Conservation (phyloP, 2,329 filamentous ascomycete species). For the Penicillium italicum region DNA sequence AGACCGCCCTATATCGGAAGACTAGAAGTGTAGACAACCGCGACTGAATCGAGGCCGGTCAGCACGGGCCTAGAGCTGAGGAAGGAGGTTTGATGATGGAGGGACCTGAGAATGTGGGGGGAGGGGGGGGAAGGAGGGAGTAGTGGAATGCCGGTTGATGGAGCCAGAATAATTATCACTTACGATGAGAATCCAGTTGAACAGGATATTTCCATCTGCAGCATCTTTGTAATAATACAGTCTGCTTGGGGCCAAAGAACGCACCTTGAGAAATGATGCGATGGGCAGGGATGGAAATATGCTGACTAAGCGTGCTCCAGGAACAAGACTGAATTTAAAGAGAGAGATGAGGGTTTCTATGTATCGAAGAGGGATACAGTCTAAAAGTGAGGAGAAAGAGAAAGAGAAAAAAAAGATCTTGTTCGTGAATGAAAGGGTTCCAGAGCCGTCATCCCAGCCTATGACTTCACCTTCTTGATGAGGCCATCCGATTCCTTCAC, state of each 20-base stretch:
- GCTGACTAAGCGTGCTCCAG: slow-evolving; percentile 2
- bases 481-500: slow-evolving; percentile 46
- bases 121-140: slow-evolving; percentile 16
- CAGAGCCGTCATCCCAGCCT: not conserved
- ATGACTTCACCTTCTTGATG: slow-evolving; percentile 39
- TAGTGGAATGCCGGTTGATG: slow-evolving; percentile 4
- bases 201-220: slow-evolving; percentile 25
- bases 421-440: not conserved
- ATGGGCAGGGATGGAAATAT: slow-evolving; percentile 2
- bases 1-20: slow-evolving; percentile 29
- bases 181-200: slow-evolving; percentile 28
- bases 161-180: slow-evolving; percentile 16
- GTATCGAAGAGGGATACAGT: not conserved
- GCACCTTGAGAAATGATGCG: slow-evolving; percentile 6
- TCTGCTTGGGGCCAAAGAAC: slow-evolving; percentile 2
- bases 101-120: slow-evolving; percentile 32
- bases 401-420: not conserved
- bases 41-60: slow-evolving; percentile 27
- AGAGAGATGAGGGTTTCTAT: slow-evolving; percentile 3
- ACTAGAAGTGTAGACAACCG: slow-evolving; percentile 29
- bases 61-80: slow-evolving; percentile 20
- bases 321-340: not conserved
- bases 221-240: slow-evolving; percentile 29
- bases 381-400: not conserved
- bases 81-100: slow-evolving; percentile 31